Conservation (phyloP, 2,329 filamentous ascomycete genomes). For the Diaporthe ampelina region DNA sequence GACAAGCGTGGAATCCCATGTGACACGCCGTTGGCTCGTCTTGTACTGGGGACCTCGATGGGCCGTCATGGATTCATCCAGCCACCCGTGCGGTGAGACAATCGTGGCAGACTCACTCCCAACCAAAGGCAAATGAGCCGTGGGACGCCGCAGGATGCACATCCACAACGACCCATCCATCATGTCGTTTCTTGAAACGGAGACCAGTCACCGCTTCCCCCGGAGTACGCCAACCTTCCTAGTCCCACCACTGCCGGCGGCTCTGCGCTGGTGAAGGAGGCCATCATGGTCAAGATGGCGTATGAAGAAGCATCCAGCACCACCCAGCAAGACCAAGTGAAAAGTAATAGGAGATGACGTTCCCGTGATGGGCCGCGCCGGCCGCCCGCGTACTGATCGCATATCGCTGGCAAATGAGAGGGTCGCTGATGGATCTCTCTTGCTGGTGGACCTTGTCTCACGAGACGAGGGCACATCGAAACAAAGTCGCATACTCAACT, state of each 20-base stretch:
- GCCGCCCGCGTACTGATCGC: neutral
- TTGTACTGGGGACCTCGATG: conserved; percentile 6
- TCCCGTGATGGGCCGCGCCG: neutral
- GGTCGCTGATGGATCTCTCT: neutral
- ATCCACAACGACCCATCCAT: conserved; percentile 14
- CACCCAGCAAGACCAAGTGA: neutral
- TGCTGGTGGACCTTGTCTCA: conserved; percentile 8
- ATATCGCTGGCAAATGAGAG: conserved; percentile 15
- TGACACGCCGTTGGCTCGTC: neutral
- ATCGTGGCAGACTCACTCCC: neutral
- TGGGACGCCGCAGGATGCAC: conserved; percentile 18
- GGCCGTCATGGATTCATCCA: conserved; percentile 1
- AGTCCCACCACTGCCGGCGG: conserved; percentile 10
- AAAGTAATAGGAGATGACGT: conserved; percentile 13
- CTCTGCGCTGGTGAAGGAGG: neutral
- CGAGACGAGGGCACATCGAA: neutral
- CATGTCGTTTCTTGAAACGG: conserved; percentile 17
- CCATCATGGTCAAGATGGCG: neutral
- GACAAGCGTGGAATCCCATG: neutral
- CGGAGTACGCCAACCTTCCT: neutral
- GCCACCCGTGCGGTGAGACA: conserved; percentile 8
- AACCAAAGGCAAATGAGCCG: neutral
- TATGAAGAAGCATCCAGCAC: neutral
- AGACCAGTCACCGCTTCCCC: conserved; percentile 13
- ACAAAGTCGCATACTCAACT: neutral